Base-by-base conservation (phyloP, 352 stramenopile species). In the Pythium aquatile region DNA sequence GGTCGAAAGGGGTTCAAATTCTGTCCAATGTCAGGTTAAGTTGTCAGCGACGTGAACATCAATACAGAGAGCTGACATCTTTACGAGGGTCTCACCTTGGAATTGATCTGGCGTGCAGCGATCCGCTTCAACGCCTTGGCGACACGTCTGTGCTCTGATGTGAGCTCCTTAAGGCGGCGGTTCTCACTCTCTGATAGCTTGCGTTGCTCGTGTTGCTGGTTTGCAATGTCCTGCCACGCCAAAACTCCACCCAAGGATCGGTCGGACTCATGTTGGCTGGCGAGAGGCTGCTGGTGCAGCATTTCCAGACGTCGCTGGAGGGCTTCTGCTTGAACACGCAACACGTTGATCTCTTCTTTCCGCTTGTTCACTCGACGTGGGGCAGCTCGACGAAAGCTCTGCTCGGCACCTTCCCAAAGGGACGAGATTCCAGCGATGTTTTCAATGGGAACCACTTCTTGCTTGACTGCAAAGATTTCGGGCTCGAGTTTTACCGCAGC, bases 291-390 rank as follows among this genome's bases (percentile, higher is more conserved):
- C n/a, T 55, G 14, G 17, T 57, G 44, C 39, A 66, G 40, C 13
- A 42, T 47, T 13, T 40, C 35, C 35, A 40, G 35, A 40, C 35
- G 35, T 1, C 7, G 7, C 35, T 40, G 35, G 5, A 40, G 29
- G 24, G 35, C 9, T 37, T 54, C 30, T 2, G 54, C 53, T 33
- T 57, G 53, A 20, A 51, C 47, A 13, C 62, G 62, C 13, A 69
- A 55, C 1, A 44, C 53, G 24, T 58, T 17, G 26, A 69, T 59
- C 55, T 69, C 62, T 35, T 64, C n/a, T 16, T 49, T 46, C 5
- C 55, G 55, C 44, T 46, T 59, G 49, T 54, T 55, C 30, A 52
- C 48, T 1, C 42, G 48, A 11, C 44, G 57, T 17, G 47, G 58
- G 20, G 35, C 30, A 14, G 30, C 3, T 9, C 39, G 55, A 16